Base-by-base conservation (phyloP, 257 asterid genomes). In the Przewalskia tangutica region DNA sequence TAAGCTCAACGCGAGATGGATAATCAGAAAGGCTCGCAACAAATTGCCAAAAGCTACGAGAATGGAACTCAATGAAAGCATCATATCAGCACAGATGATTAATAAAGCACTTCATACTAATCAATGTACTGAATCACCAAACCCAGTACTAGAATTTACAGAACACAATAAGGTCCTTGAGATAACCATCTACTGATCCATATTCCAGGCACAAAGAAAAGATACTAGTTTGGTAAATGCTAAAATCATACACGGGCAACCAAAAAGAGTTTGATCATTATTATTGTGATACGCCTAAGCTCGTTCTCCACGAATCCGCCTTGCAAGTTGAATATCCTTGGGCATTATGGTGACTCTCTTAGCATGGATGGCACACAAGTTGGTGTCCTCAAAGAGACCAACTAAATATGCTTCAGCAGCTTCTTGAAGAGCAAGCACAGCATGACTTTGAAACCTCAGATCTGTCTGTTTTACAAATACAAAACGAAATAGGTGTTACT, bases 251-350 rank as follows among this genome's bases (percentile, higher is more conserved):
- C 6, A 14, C 50, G 1, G 0, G 0, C 0, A 65, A 65, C 50
- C 75, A 34, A 65, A 65, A 36, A 36, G 75, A 65, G 23, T 34
- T 65, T 65, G 75, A 6, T 64, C 71, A 64, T 36, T 36, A 34
- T 3, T 10, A 65, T 3, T 1, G 13, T 65, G 50, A 65, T 14
- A 23, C 36, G 36, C 81, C 65, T 80, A 91, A 73, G 97, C 97
- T 77, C 97, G 93, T 63, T 93, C 97, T 13, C 97, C 97, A 3
- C 97, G 94, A 67, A 93, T 93, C 1, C 97, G 91, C 78, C 96
- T 86, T 0, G 97, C 97, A 68, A 93, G 85, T 84, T 93, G 97
- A 55, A 93, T 90, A 58, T 93, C 97, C 88, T 65, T 65, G 48
- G 75, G 75, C 75, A 65, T 65, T 36, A 65, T 65, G 75, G 75